phyloP scores from a whole-genome alignment of 345 rosid species.

The Citrus reticulata region DNA sequence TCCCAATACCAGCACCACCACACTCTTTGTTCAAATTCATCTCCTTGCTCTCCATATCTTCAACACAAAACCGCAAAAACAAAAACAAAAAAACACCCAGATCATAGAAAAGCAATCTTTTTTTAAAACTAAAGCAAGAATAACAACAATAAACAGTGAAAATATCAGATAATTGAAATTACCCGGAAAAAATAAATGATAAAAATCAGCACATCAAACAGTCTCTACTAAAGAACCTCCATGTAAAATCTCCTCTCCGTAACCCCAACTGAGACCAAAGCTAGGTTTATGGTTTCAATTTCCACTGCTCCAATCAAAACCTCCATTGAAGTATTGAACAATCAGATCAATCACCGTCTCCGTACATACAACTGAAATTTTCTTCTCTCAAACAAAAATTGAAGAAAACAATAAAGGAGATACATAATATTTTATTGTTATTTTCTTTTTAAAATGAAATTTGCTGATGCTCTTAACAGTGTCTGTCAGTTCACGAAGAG shows the following conservation, averaged over 20 bases:
- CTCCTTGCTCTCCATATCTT: conserved; percentile 45
- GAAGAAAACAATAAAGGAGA: neutral
- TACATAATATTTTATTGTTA: neutral
- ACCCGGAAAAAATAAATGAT: neutral
- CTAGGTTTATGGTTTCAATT: conserved; percentile 12
- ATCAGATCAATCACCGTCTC: conserved; percentile 15
- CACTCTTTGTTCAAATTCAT: conserved; percentile 59
- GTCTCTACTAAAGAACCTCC: conserved; percentile 39
- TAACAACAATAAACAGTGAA: neutral
- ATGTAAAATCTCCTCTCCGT: conserved; percentile 15
- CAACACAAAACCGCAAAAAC: neutral
- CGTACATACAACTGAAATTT: conserved; percentile 7
- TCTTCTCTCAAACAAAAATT: neutral
- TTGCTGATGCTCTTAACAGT: neutral
- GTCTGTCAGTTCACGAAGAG: neutral
- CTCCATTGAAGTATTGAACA: neutral
- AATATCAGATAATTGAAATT: neutral
- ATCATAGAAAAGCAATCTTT: neutral
- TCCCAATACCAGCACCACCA: conserved; percentile 24
- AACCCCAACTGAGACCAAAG: conserved; percentile 4
- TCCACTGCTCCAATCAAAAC: neutral
- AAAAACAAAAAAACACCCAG: neutral
- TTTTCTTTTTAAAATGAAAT: no score
- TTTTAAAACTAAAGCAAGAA: neutral
- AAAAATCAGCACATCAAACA: neutral